These are phyloP conservation scores for Dianthus caryophyllus DNA, from an alignment of 148 eudicot genomes.

Conservation along the genomic window DNA sequence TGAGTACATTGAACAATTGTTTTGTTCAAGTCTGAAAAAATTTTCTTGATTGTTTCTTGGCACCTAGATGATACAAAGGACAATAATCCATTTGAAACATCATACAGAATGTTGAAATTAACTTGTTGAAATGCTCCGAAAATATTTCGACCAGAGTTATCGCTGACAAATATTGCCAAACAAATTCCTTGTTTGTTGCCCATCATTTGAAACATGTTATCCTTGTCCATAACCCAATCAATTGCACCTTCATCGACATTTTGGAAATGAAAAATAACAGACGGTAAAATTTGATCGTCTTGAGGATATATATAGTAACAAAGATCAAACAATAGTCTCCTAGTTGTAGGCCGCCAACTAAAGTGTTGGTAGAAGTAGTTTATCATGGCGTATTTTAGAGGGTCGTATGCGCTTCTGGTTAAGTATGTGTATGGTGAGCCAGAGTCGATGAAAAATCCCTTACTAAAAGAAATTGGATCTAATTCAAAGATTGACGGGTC, in stretches of 20 bases:
- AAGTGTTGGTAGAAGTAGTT: not conserved
- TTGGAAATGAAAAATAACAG: slow-evolving; percentile 8
- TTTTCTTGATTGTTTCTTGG: no score
- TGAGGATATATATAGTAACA: slow-evolving; percentile 10
- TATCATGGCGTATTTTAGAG: not conserved
- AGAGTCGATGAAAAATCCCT: slow-evolving; percentile 17
- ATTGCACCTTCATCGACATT: not conserved
- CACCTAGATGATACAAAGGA: slow-evolving; percentile 10
- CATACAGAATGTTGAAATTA: slow-evolving; percentile 11
- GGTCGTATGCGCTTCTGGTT: not conserved
- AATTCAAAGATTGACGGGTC: slow-evolving; percentile 18
- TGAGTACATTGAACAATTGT: no score
- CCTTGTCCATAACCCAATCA: slow-evolving; percentile 13
- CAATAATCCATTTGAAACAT: not conserved
- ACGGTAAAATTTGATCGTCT: slow-evolving; percentile 1
- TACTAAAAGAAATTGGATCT: not conserved
- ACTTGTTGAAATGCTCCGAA: slow-evolving; percentile 23
- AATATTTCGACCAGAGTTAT: slow-evolving; percentile 7
- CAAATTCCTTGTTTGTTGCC: slow-evolving; percentile 5
- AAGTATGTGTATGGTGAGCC: slow-evolving; percentile 21
- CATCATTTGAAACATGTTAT: slow-evolving; percentile 1
- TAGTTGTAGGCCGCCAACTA: not conserved
- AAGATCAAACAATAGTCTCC: not conserved
- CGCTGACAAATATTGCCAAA: not conserved
- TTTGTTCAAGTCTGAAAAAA: no score